A percentile compares a stretch with the other conserved stretches of the same genome.
phyloP scores from a whole-genome alignment of 345 rosid genomes.

The Brassica juncea region DNA sequence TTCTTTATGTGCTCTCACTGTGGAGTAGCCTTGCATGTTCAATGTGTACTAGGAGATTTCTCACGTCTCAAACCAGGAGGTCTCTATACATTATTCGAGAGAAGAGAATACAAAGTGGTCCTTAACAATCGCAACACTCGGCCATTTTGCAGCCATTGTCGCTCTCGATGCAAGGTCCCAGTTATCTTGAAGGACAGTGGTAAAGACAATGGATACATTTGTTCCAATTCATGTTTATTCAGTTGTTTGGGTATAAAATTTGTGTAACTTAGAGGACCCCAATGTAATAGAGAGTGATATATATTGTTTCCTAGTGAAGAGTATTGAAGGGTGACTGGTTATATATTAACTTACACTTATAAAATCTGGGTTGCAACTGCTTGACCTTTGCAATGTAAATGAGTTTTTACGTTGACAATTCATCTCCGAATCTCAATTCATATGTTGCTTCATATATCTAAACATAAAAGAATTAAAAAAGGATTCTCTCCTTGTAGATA shows the following conservation, averaged over 20 bases:
- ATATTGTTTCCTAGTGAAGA: not conserved
- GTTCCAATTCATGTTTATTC: not conserved
- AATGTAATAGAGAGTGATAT: not conserved
- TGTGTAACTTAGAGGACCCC: too few species aligned
- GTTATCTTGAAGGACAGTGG: not conserved
- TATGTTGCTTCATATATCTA: too few species aligned
- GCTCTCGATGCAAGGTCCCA: constrained; percentile 27
- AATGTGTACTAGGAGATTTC: not conserved
- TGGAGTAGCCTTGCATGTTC: not conserved
- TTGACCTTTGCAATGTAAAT: too few species aligned
- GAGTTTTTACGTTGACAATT: too few species aligned
- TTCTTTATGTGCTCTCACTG: not conserved
- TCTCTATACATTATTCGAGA: not conserved
- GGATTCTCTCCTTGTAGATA: not conserved
- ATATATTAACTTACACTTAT: too few species aligned
- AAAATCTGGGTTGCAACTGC: too few species aligned
- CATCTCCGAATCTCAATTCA: too few species aligned
- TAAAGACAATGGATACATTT: not conserved
- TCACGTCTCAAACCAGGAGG: not conserved
- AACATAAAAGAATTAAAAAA: too few species aligned
- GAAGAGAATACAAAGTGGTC: not conserved
- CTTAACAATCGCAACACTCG: not conserved
- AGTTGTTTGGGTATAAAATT: not conserved
- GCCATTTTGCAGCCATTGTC: constrained; percentile 11
- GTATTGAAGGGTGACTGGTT: not conserved